These are phyloP conservation scores for Asclepias syriaca DNA, from an alignment of 257 asterid genomes.

Conservation along the genomic window DNA sequence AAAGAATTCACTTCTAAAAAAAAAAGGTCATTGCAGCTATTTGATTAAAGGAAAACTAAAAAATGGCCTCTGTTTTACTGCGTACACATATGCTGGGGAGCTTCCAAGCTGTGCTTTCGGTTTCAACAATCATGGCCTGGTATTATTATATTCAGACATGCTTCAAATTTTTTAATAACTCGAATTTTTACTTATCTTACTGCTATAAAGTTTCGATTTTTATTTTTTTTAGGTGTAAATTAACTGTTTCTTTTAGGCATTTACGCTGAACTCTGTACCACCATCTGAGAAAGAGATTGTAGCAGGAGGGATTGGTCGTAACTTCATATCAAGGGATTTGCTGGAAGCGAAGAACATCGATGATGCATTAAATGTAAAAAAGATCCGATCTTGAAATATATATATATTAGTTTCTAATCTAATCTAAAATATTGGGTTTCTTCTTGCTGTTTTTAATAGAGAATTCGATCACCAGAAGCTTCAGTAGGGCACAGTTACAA, in stretches of 20 bases:
- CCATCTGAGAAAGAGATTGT: conserved; percentile 61
- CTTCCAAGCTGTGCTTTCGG: conserved; percentile 95
- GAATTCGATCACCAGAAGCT: conserved; percentile 54
- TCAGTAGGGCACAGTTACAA: conserved; percentile 86
- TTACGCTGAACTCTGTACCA: conserved; percentile 81
- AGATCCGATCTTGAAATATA: conserved; percentile 4
- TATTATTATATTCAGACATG: conserved; percentile 18
- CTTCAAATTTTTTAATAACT: too few relatives aligned
- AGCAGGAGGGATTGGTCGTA: conserved; percentile 73
- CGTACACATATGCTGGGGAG: conserved; percentile 96
- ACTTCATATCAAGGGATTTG: conserved; percentile 75
- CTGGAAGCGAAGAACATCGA: conserved; percentile 65
- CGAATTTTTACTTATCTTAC: too few relatives aligned
- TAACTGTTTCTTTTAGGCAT: conserved; percentile 43
- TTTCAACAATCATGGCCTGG: conserved; percentile 78
- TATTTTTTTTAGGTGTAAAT: background rate
- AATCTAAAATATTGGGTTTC: background rate
- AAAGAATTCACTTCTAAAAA: background rate
- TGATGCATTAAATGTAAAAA: conserved; percentile 57
- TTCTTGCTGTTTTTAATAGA: conserved; percentile 31
- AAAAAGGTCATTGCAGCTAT: background rate
- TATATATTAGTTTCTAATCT: background rate
- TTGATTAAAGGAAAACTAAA: conserved; percentile 48
- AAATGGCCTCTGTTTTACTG: conserved; percentile 58
- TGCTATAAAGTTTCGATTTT: background rate